Percentiles rank a stretch among this genome's conserved stretches.
These are phyloP conservation scores for Ashbya aceris DNA, from an alignment of 1,139 yeast genomes.

Conservation along the genomic window DNA sequence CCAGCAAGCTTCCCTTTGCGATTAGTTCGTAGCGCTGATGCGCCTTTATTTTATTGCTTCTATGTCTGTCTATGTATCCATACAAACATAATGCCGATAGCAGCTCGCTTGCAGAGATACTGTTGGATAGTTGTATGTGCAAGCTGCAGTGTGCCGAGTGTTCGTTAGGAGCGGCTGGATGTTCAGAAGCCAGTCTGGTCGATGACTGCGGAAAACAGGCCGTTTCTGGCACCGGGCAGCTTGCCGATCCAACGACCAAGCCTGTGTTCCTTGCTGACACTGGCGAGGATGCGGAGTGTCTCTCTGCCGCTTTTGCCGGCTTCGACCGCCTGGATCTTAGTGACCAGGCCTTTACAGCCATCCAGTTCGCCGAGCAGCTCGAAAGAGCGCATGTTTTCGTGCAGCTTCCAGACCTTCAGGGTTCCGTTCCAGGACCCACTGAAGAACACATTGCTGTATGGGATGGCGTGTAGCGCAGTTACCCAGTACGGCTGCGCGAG, in stretches of 20 bases:
- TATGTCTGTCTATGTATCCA: not conserved
- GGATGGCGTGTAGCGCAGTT: slow-evolving; percentile 75
- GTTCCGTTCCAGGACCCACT: slow-evolving; percentile 85
- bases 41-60: slow-evolving; percentile 24
- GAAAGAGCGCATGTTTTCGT: slow-evolving; percentile 54
- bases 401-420: slow-evolving; percentile 67
- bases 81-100: no score
- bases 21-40: no score
- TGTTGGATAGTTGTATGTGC: no score
- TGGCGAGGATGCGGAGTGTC: slow-evolving; percentile 50
- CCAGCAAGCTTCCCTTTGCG: no score
- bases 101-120: no score
- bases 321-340: slow-evolving; percentile 59
- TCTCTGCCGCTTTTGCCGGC: slow-evolving; percentile 39
- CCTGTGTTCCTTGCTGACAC: slow-evolving; percentile 75
- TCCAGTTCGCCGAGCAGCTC: slow-evolving; percentile 44
- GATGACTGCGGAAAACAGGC: slow-evolving; percentile 40
- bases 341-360: slow-evolving; percentile 65
- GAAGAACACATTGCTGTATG: slow-evolving; percentile 77
- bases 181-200: slow-evolving; percentile 21
- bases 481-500: slow-evolving; percentile 71
- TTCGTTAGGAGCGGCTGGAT: not conserved
- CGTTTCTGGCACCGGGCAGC: slow-evolving; percentile 40
- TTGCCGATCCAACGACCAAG: slow-evolving; percentile 70
- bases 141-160: not conserved